A percentile compares a stretch with the other conserved stretches of the same genome.
Conservation (phyloP, 495 filamentous ascomycete species). For the Peziza echinospora region DNA sequence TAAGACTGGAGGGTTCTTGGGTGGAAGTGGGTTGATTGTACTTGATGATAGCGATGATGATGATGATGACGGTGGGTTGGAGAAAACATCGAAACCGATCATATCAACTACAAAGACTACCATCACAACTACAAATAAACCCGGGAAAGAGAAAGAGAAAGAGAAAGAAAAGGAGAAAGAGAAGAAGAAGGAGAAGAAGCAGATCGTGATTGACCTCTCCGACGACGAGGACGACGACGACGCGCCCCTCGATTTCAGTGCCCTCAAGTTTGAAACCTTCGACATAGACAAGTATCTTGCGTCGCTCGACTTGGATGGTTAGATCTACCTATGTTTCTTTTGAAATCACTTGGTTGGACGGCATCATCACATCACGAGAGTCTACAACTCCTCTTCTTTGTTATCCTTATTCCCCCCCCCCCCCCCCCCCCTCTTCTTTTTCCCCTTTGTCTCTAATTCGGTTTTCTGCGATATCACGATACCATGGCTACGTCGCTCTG, state of each 20-base stretch:
- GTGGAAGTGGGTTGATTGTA: too few species aligned
- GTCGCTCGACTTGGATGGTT: neutral
- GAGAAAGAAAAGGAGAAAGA: conserved; percentile 1
- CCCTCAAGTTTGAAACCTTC: neutral
- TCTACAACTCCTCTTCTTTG: conserved; percentile 17
- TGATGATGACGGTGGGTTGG: too few species aligned
- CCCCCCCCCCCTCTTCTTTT: neutral
- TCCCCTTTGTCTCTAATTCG: conserved; percentile 1
- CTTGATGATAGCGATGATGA: too few species aligned
- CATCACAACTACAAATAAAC: conserved; percentile 8
- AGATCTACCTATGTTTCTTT: conserved; percentile 26
- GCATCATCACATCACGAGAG: conserved; percentile 34
- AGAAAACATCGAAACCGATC: conserved; percentile 5
- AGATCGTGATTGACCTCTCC: neutral
- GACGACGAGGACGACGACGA: neutral
- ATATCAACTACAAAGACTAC: too few species aligned
- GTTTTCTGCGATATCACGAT: too few species aligned
- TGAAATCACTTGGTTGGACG: conserved; percentile 28
- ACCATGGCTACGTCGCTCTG: too few species aligned
- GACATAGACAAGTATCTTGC: neutral
- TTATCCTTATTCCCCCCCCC: neutral
- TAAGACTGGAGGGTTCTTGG: conserved; percentile 5
- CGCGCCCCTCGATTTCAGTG: too few species aligned
- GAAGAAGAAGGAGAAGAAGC: neutral
- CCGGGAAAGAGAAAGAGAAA: neutral